phyloP scores from a whole-genome alignment of 192 early-diverging fungal genomes.

The Chytriomyces confervae region DNA sequence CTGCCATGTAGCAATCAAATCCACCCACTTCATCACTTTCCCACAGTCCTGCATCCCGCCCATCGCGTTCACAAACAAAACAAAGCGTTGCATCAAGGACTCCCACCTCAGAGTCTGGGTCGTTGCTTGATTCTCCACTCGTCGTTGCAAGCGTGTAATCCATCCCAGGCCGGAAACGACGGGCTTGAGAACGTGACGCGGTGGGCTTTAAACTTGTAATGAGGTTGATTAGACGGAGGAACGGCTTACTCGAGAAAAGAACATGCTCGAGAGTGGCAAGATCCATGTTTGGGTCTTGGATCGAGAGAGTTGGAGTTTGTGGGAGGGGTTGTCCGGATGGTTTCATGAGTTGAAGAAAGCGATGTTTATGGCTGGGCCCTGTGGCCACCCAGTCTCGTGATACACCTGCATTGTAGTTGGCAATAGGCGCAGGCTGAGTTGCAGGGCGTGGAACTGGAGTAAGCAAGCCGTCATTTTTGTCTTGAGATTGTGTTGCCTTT shows the following conservation, averaged over 20 bases:
- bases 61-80: constrained; percentile 37
- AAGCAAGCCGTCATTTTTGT: constrained; percentile 57
- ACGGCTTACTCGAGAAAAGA: constrained; percentile 61
- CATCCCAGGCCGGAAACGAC: constrained; percentile 79
- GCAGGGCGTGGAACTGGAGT: background rate
- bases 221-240: constrained; percentile 64
- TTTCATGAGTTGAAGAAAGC: constrained; percentile 60
- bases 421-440: constrained; percentile 21
- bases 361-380: constrained; percentile 71
- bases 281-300: constrained; percentile 31
- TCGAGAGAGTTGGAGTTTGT: background rate
- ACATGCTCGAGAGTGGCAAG: constrained; percentile 49
- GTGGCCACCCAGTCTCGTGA: constrained; percentile 60
- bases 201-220: constrained; percentile 59
- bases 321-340: constrained; percentile 2
- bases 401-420: constrained; percentile 65
- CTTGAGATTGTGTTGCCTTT: constrained; percentile 41
- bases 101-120: background rate
- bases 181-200: constrained; percentile 57
- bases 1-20: constrained; percentile 79
- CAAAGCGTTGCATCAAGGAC: constrained; percentile 74
- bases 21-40: constrained; percentile 60
- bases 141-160: constrained; percentile 81
- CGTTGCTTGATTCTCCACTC: background rate
- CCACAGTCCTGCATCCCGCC: constrained; percentile 32